A percentile compares a stretch with the other conserved stretches of the same genome.
Evolutionary conservation across 257 asterid species (phyloP).

Genomic region (Solanum bukasovii): DNA sequence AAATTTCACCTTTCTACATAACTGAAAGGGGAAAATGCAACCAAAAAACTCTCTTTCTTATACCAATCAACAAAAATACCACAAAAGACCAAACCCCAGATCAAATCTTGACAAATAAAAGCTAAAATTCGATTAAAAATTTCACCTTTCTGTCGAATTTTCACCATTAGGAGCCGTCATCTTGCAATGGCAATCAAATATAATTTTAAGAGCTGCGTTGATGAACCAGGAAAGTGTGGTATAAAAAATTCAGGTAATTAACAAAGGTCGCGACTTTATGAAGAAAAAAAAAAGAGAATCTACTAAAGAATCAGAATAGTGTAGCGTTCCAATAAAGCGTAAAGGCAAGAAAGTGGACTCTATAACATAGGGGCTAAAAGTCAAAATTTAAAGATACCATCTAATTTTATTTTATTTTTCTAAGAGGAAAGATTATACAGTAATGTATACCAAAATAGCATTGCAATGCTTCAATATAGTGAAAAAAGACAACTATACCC

Average conservation of each 20-base stretch:
- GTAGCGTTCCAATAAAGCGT: neutral
- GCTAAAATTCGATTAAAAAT: neutral
- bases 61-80: neutral
- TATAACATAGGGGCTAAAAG: neutral
- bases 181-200: neutral
- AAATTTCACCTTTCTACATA: neutral
- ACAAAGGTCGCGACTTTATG: neutral
- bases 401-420: too few relatives aligned
- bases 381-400: neutral
- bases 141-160: neutral
- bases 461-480: too few relatives aligned
- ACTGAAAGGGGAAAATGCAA: neutral
- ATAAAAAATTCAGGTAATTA: neutral
- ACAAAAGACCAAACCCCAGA: neutral
- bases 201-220: neutral
- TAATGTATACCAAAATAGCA: too few relatives aligned
- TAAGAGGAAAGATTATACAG: too few relatives aligned
- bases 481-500: too few relatives aligned
- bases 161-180: neutral
- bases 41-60: neutral
- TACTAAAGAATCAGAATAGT: neutral
- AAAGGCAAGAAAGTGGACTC: neutral
- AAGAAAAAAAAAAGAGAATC: neutral
- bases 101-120: neutral
- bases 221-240: neutral